A percentile compares a stretch with the other conserved stretches of the same genome.
These are phyloP conservation scores for Phytopythium helicoides DNA, from an alignment of 352 stramenopile genomes.

Conservation along the genomic window DNA sequence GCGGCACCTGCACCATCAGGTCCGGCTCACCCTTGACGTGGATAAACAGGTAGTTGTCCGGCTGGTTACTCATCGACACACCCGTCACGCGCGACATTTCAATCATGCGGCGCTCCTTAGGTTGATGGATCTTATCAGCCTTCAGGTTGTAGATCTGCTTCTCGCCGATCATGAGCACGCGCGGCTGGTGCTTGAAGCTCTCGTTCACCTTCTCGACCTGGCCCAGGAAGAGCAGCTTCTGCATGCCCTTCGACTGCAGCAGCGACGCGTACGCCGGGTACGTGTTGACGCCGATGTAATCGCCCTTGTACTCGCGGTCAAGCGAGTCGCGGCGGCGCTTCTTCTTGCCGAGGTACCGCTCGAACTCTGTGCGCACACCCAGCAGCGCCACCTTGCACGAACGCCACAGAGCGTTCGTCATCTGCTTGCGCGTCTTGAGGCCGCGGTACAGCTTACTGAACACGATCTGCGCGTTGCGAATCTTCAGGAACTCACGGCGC, in stretches of 20 bases:
- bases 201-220: conserved; percentile 84
- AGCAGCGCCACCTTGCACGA: conserved; percentile 73
- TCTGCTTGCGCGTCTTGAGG: conserved; percentile 69
- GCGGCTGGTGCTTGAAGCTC: conserved; percentile 74
- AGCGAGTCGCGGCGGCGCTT: conserved; percentile 81
- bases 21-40: conserved; percentile 76
- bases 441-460: conserved; percentile 80
- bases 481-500: conserved; percentile 49
- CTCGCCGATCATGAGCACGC: conserved; percentile 74
- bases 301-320: conserved; percentile 66
- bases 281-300: conserved; percentile 80
- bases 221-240: conserved; percentile 70
- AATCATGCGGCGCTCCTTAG: conserved; percentile 75
- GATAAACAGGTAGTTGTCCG: conserved; percentile 80
- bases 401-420: conserved; percentile 59
- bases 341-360: conserved; percentile 83
- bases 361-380: conserved; percentile 80
- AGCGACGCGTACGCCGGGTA: conserved; percentile 64
- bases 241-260: conserved; percentile 49
- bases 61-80: conserved; percentile 71
- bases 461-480: conserved; percentile 64
- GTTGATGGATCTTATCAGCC: conserved; percentile 80
- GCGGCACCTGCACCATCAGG: conserved; percentile 59
- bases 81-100: conserved; percentile 54
- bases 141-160: conserved; percentile 84